A percentile compares a stretch with the other conserved stretches of the same genome.
These are phyloP conservation scores for Ceratocystis colombiana DNA, from an alignment of 2,329 filamentous ascomycete species.

Conservation along the genomic window DNA sequence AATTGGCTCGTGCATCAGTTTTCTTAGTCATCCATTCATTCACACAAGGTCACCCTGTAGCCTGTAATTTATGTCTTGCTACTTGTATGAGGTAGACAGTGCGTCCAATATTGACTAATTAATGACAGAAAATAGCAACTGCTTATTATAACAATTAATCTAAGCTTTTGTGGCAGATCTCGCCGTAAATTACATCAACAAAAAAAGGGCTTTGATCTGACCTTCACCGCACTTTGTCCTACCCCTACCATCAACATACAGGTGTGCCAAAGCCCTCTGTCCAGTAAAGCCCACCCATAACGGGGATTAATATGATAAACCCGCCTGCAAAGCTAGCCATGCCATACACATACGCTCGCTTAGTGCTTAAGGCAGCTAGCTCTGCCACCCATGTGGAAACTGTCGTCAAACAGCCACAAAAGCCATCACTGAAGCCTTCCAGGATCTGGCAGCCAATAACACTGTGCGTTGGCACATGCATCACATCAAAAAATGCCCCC, in stretches of 20 bases:
- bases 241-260: constrained; percentile 31
- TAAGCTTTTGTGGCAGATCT: no score
- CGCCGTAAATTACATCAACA: no score
- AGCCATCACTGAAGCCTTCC: constrained; percentile 56
- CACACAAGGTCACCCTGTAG: not conserved
- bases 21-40: not conserved
- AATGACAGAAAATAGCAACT: no score
- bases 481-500: constrained; percentile 68
- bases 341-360: constrained; percentile 59
- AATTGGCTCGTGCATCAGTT: not conserved
- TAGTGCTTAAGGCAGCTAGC: constrained; percentile 42
- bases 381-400: constrained; percentile 59
- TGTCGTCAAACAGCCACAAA: constrained; percentile 57
- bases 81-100: not conserved
- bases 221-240: not conserved
- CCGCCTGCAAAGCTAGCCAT: constrained; percentile 48
- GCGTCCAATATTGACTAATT: no score
- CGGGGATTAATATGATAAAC: constrained; percentile 50
- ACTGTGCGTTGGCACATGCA: constrained; percentile 50
- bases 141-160: no score
- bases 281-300: constrained; percentile 71
- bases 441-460: constrained; percentile 57
- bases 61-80: not conserved
- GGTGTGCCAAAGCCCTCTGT: constrained; percentile 44
- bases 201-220: not conserved